Conservation (phyloP, 495 filamentous ascomycete genomes). For the Hypoxylon fuscum region DNA sequence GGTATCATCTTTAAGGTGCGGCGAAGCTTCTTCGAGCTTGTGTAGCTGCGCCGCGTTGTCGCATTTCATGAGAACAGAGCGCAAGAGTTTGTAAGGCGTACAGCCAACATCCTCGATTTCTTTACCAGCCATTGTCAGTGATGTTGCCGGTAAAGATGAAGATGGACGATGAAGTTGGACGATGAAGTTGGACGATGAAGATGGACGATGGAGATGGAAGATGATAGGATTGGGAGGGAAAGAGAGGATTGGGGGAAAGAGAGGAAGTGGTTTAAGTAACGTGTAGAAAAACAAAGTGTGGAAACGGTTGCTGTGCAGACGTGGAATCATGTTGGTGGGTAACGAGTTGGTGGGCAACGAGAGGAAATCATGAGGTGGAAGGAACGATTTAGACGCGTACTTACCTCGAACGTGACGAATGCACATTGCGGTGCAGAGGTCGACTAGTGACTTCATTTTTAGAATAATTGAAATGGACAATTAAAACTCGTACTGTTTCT, state of each 20-base stretch:
- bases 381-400: background rate
- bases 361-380: background rate
- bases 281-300: no score
- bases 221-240: no score
- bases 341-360: background rate
- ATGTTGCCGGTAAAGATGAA: no score
- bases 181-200: slow-evolving; percentile 15
- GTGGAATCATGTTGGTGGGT: background rate
- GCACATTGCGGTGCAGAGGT: slow-evolving; percentile 44
- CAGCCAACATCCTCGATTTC: slow-evolving; percentile 39
- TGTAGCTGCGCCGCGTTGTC: slow-evolving; percentile 47
- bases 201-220: background rate
- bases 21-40: slow-evolving; percentile 46
- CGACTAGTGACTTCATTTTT: slow-evolving; percentile 49
- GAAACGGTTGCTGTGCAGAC: no score
- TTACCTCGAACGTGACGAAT: slow-evolving; percentile 43
- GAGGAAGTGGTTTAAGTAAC: no score
- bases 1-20: slow-evolving; percentile 47
- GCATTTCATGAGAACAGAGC: slow-evolving; percentile 43
- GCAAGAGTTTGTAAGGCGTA: slow-evolving; percentile 21
- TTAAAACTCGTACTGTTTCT: no score
- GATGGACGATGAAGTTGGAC: no score
- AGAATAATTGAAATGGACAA: no score
- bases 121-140: slow-evolving; percentile 25
- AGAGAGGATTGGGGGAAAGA: no score